Percentiles rank a stretch among this genome's conserved stretches.
These are phyloP conservation scores for Amphibolis antarctica DNA, from an alignment of 106 monocot genomes.

Conservation along the genomic window DNA sequence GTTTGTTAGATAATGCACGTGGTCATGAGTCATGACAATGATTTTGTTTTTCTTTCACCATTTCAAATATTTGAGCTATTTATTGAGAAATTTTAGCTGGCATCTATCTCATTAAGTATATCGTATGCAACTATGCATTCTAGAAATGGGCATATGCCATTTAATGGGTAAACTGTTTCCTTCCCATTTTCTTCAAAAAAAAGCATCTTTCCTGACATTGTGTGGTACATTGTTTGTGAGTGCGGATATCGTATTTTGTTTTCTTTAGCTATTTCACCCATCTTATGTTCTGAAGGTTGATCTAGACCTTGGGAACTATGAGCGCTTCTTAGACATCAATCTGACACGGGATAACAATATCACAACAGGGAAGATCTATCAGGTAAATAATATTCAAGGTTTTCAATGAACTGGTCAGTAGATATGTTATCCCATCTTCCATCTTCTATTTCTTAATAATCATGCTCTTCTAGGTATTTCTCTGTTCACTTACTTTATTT, in stretches of 20 bases:
- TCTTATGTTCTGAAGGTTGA: constrained; percentile 14
- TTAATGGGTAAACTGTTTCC: too few relatives aligned
- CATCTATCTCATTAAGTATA: background rate
- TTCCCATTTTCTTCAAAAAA: too few relatives aligned
- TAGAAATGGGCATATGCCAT: background rate
- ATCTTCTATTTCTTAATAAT: background rate
- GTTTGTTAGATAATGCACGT: background rate
- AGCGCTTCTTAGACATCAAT: constrained; percentile 18
- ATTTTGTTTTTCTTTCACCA: background rate
- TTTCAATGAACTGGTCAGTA: too few relatives aligned
- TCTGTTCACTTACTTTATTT: background rate
- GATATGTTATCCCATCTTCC: too few relatives aligned
- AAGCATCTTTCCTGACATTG: too few relatives aligned
- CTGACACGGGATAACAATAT: constrained; percentile 23
- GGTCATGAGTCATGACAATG: too few relatives aligned
- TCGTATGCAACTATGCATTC: background rate
- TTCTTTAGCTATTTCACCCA: background rate
- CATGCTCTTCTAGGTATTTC: background rate
- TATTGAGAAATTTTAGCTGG: background rate
- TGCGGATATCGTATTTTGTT: background rate
- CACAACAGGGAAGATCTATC: constrained; percentile 25
- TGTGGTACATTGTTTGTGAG: too few relatives aligned
- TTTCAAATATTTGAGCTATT: background rate
- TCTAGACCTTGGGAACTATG: constrained; percentile 23
- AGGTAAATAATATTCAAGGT: constrained; percentile 8